These are phyloP conservation scores for Penicillium sp. DNA, from an alignment of 2,329 filamentous ascomycete species.

Conservation along the genomic window DNA sequence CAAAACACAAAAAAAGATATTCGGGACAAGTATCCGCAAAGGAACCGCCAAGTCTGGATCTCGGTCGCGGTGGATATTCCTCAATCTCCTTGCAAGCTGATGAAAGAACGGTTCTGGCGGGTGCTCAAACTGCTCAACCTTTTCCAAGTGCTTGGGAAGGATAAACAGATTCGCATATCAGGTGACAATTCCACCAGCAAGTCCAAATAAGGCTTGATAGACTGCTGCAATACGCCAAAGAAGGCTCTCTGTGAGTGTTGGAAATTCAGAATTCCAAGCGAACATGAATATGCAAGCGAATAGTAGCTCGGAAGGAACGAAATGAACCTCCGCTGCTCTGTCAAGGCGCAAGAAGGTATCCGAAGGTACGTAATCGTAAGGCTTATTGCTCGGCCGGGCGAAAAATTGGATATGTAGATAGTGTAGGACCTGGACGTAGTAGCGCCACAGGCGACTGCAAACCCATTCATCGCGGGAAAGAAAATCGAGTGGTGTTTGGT, in stretches of 20 bases:
- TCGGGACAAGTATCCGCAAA: not conserved
- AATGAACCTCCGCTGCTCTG: not conserved
- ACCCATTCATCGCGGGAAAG: conserved; percentile 14
- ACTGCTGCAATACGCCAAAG: not conserved
- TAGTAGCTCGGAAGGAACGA: not conserved
- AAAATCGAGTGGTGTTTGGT: conserved; percentile 10
- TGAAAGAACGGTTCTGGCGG: not conserved
- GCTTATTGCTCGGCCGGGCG: conserved; percentile 9
- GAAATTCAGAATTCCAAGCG: not conserved
- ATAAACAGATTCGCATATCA: not conserved
- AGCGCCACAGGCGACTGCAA: conserved; percentile 16
- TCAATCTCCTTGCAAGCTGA: conserved; percentile 13
- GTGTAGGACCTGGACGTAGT: conserved; percentile 17
- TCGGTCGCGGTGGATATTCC: conserved; percentile 17
- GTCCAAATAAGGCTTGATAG: not conserved
- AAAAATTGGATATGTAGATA: conserved; percentile 18
- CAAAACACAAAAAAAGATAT: not conserved
- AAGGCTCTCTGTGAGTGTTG: not conserved
- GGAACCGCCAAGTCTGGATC: conserved; percentile 17
- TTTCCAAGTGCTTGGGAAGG: not conserved
- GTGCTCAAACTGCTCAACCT: not conserved
- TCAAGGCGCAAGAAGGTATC: not conserved
- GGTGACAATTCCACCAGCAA: not conserved
- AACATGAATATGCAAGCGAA: not conserved
- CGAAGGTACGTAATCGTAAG: not conserved